These are phyloP conservation scores for Helianthus tuberosus DNA, from an alignment of 129 eudicot species.

Conservation along the genomic window DNA sequence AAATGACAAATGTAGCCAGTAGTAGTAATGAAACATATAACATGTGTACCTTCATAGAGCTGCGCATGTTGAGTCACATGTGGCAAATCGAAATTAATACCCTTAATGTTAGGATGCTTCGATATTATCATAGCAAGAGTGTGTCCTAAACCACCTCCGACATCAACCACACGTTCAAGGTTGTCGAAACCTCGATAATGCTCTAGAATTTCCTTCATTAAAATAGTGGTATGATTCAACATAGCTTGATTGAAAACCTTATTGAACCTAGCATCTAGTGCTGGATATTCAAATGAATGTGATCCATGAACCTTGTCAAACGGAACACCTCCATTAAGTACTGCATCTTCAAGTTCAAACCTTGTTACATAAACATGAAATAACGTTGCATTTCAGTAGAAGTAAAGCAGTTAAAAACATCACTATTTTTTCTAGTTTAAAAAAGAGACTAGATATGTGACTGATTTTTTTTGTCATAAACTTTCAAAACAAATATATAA, in stretches of 20 bases:
- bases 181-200: conserved; percentile 39
- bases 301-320: conserved; percentile 35
- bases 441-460: too few relatives aligned
- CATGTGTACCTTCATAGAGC: conserved; percentile 33
- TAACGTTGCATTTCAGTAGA: too few relatives aligned
- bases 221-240: conserved; percentile 33
- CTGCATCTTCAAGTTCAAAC: conserved; percentile 36
- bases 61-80: conserved; percentile 46
- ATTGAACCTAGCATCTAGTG: conserved; percentile 34
- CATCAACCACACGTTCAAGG: conserved; percentile 38
- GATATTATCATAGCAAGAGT: conserved; percentile 29
- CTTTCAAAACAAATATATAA: too few relatives aligned
- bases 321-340: conserved; percentile 30
- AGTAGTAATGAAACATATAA: neutral
- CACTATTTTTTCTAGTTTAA: neutral
- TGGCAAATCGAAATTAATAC: conserved; percentile 49
- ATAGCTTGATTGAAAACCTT: conserved; percentile 43
- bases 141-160: conserved; percentile 51
- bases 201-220: conserved; percentile 29
- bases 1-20: neutral
- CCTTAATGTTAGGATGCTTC: conserved; percentile 36
- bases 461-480: too few relatives aligned
- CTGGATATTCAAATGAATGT: conserved; percentile 27
- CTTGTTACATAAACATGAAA: neutral
- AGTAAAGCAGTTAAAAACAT: neutral